Base-by-base conservation (phyloP, 2,329 filamentous ascomycete genomes). In the Macroventuria anomochaeta region DNA sequence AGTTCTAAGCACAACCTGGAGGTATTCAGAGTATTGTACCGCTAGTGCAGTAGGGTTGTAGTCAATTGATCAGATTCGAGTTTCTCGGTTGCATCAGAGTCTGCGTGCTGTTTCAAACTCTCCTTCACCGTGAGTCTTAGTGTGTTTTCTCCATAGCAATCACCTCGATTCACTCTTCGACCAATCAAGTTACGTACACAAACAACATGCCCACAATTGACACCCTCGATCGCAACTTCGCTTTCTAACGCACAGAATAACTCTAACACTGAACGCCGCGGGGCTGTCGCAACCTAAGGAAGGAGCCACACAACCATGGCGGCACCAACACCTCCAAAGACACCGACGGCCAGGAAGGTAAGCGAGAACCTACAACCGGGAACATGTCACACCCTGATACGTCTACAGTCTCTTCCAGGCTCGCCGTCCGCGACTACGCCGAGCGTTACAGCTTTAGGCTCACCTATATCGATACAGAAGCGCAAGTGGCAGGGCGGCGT, bases 311-410 rank as follows among this genome's bases (percentile, higher is more conserved):
- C 42, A 18, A 15, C 18, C 7, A 55, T 58, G 48, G 32, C 33
- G 41, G 29, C 15, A n/a, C 28, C 37, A 8, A 18, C 36, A 20
- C 42, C 36, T 20, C 46, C 55, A 5, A 46, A 42, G 6, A 49
- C 51, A 1, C 52, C 54, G 12, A 53, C 43, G 15, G 59, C 53
- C n/a, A 46, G 49, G 6, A 59, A 59, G 31, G 56, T 58, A 50
- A 23, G 10, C n/a, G 18, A 12, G 0, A 15, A 2, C 4, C 10
- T 2, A 1, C 15, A 12, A 8, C 20, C n/a, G 6, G 21, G 11
- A 4, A 5, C 20, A 26, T 8, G 18, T 12, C 7, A 43, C 5
- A n/a, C 11, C 18, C 40, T 44, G 7, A 44, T 18, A 42, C 2
- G 5, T 10, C 11, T 25, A 25, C 26, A 48, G 43, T 48, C 51